These are phyloP conservation scores for Metschnikowia hibisci DNA, from an alignment of 805 yeast species.

Conservation along the genomic window DNA sequence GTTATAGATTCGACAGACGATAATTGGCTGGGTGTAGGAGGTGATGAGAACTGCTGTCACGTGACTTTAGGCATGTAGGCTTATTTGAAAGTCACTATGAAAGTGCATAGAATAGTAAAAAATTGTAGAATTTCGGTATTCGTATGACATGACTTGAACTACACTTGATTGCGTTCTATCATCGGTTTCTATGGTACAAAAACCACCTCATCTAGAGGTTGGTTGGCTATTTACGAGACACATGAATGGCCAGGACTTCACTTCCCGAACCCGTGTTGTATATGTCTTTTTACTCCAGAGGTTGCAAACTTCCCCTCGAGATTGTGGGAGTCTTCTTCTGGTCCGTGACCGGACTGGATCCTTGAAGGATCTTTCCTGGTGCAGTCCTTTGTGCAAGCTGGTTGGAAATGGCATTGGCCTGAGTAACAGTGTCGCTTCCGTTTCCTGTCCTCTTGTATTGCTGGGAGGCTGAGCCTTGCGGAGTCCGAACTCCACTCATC, in stretches of 20 bases:
- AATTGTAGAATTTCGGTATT: too few species aligned
- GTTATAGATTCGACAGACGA: not conserved
- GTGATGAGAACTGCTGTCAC: too few species aligned
- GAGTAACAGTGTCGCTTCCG: not conserved
- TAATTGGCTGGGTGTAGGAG: too few species aligned
- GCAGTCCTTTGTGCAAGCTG: slow-evolving; percentile 2
- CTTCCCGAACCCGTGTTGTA: slow-evolving; percentile 1
- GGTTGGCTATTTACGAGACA: slow-evolving; percentile 8
- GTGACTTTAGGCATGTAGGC: too few species aligned
- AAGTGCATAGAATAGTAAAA: too few species aligned
- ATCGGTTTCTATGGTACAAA: slow-evolving; percentile 15
- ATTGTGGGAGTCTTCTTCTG: slow-evolving; percentile 4
- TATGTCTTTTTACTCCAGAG: slow-evolving; percentile 3
- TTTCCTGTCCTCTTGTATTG: slow-evolving; percentile 1
- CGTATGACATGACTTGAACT: too few species aligned
- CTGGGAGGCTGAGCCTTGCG: not conserved
- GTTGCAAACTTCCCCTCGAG: not conserved
- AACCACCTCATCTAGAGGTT: slow-evolving; percentile 18
- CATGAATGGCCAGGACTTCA: slow-evolving; percentile 7
- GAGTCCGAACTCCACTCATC: slow-evolving; percentile 2
- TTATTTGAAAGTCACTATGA: too few species aligned
- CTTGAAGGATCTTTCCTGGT: slow-evolving; percentile 4
- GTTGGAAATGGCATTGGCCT: not conserved
- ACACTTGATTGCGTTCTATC: not conserved
- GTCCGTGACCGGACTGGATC: slow-evolving; percentile 3